A percentile compares a stretch with the other conserved stretches of the same genome.
Evolutionary conservation across 1,139 yeast species (phyloP).

Genomic region (Taphrina deformans): DNA sequence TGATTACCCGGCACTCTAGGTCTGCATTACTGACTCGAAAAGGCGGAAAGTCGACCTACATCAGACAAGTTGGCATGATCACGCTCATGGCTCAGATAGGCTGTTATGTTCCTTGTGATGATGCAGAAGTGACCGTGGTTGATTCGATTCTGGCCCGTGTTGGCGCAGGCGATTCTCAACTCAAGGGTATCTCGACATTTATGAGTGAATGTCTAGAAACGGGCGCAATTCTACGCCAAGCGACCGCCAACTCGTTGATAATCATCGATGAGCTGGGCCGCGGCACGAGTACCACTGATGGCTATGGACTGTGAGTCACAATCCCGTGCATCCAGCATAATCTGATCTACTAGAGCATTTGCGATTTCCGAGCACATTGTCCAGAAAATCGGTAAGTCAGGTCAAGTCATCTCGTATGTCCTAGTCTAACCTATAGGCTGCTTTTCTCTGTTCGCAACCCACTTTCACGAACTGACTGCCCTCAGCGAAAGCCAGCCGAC

Average conservation of each 20-base stretch:
- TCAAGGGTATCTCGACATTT: slow-evolving; percentile 93
- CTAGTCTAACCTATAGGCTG: slow-evolving; percentile 51
- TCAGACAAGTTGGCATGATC: slow-evolving; percentile 86
- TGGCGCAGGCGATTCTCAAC: slow-evolving; percentile 98
- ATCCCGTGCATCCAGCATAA: neutral
- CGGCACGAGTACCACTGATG: slow-evolving; percentile 96
- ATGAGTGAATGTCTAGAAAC: slow-evolving; percentile 99
- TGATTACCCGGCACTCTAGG: neutral
- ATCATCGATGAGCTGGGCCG: slow-evolving; percentile 94
- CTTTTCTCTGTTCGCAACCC: slow-evolving; percentile 90
- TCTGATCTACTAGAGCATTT: slow-evolving; percentile 60
- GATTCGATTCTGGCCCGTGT: slow-evolving; percentile 93
- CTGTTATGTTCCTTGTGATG: slow-evolving; percentile 76
- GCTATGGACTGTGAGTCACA: slow-evolving; percentile 65
- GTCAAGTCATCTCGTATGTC: no score
- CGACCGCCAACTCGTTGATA: slow-evolving; percentile 78
- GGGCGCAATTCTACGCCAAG: slow-evolving; percentile 83
- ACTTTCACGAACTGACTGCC: slow-evolving; percentile 90
- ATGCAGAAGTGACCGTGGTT: slow-evolving; percentile 74
- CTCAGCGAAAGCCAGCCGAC: slow-evolving; percentile 60
- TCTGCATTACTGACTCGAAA: neutral
- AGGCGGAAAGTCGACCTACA: slow-evolving; percentile 84
- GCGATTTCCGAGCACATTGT: slow-evolving; percentile 87
- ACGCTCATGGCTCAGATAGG: slow-evolving; percentile 91
- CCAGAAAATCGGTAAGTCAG: slow-evolving; percentile 51